Evolutionary conservation across 306 rosid genomes (phyloP).

Genomic region (Ammopiptanthus mongolicus): DNA sequence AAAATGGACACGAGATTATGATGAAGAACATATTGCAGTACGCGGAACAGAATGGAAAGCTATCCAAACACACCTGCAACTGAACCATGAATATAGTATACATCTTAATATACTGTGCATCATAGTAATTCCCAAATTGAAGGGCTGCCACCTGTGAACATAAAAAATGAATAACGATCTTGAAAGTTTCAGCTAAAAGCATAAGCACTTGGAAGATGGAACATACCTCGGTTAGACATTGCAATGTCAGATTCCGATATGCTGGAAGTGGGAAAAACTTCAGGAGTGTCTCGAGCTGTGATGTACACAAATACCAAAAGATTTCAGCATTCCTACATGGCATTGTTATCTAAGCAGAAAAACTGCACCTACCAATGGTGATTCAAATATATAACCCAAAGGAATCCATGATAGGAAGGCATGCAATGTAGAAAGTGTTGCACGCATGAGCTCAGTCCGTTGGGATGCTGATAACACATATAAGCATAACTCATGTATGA

Average conservation of each 20-base stretch:
- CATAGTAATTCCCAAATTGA: constrained; percentile 71
- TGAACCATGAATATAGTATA: constrained; percentile 82
- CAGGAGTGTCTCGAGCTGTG: constrained; percentile 89
- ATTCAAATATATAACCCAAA: constrained; percentile 93
- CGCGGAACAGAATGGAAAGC: neutral
- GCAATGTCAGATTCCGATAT: constrained; percentile 86
- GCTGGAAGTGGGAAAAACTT: constrained; percentile 82
- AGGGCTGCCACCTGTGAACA: constrained; percentile 83
- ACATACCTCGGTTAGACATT: constrained; percentile 84
- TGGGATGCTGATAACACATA: constrained; percentile 94
- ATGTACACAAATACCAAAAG: constrained; percentile 1
- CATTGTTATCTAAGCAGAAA: constrained; percentile 4
- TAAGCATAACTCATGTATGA: constrained; percentile 95
- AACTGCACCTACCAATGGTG: constrained; percentile 65
- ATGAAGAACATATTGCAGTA: neutral
- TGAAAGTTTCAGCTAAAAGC: neutral
- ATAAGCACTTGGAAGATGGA: neutral
- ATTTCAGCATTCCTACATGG: constrained; percentile 11
- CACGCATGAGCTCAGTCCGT: constrained; percentile 87
- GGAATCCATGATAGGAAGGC: constrained; percentile 99
- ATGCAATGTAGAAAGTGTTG: constrained; percentile 88
- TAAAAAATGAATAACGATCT: constrained; percentile 1
- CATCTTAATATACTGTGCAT: constrained; percentile 80
- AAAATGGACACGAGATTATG: neutral
- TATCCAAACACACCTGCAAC: constrained; percentile 67